These are phyloP conservation scores for Pseudoperonospora humuli DNA, from an alignment of 352 stramenopile genomes.

Conservation along the genomic window DNA sequence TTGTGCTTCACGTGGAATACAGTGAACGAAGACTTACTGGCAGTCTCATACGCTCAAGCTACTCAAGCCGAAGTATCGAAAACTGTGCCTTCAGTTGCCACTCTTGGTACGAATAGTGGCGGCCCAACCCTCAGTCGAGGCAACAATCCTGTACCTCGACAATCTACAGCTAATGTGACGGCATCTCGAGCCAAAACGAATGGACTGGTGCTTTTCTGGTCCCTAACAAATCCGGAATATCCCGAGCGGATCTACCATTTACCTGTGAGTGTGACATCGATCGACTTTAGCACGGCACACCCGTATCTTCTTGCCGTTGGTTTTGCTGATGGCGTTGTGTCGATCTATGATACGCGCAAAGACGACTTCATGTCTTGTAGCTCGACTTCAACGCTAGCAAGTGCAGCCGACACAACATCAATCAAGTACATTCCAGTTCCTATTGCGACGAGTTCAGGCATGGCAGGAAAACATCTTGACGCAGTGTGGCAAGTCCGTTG, in stretches of 20 bases:
- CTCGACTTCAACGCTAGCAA: too few relatives aligned
- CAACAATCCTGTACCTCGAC: too few relatives aligned
- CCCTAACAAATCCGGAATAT: slow-evolving; percentile 87
- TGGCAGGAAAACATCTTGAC: slow-evolving; percentile 78
- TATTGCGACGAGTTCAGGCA: slow-evolving; percentile 50
- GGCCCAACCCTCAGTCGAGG: too few relatives aligned
- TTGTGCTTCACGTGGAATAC: slow-evolving; percentile 83
- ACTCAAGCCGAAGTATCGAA: too few relatives aligned
- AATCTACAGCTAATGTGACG: too few relatives aligned
- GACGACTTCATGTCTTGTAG: slow-evolving; percentile 29
- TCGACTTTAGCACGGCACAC: slow-evolving; percentile 83
- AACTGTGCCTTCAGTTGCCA: too few relatives aligned
- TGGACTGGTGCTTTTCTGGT: slow-evolving; percentile 92
- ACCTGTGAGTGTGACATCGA: slow-evolving; percentile 70
- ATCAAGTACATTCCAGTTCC: slow-evolving; percentile 29
- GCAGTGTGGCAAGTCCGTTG: slow-evolving; percentile 90
- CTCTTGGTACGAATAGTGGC: too few relatives aligned
- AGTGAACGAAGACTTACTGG: slow-evolving; percentile 84
- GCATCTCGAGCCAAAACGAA: slow-evolving; percentile 21
- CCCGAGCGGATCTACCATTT: slow-evolving; percentile 85
- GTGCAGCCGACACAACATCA: too few relatives aligned
- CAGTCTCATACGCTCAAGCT: slow-evolving; percentile 85
- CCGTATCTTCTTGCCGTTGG: slow-evolving; percentile 88
- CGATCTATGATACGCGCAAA: slow-evolving; percentile 87
- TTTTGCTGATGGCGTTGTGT: slow-evolving; percentile 84